Evolutionary conservation across 345 rosid species (phyloP).

Genomic region (Acer campestre): DNA sequence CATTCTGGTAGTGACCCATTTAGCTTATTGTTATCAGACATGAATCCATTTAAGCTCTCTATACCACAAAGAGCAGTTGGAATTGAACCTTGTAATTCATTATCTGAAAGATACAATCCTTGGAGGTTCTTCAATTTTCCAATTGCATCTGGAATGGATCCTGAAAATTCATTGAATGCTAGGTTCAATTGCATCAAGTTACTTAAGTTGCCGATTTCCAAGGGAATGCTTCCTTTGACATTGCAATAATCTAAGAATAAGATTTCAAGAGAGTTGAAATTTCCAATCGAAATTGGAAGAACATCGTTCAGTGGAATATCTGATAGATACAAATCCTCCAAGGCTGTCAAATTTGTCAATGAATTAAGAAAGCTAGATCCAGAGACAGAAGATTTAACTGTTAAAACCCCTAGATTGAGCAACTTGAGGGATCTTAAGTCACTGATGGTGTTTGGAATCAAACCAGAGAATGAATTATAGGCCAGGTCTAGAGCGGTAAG

Average conservation of each 20-base stretch:
- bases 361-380: conserved; percentile 18
- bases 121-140: conserved; percentile 7
- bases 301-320: not conserved
- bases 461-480: not conserved
- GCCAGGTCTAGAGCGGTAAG: not conserved
- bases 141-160: conserved; percentile 17
- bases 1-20: conserved; percentile 14
- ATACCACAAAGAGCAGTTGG: conserved; percentile 15
- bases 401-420: not conserved
- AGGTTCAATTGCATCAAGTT: conserved; percentile 5
- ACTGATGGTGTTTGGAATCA: not conserved
- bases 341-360: conserved; percentile 12
- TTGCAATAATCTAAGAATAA: not conserved
- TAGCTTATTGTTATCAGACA: not conserved
- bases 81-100: conserved; percentile 13
- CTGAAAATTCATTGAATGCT: conserved; percentile 5
- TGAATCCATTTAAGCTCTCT: not conserved
- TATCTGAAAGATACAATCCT: not conserved
- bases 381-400: not conserved
- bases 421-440: conserved; percentile 4
- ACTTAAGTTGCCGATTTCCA: conserved; percentile 3
- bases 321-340: not conserved
- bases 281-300: conserved; percentile 19
- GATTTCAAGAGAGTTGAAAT: not conserved
- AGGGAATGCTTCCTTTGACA: conserved; percentile 15